Evolutionary conservation across 169 alveolate species (phyloP).

Genomic region (Plasmodium malariae): DNA sequence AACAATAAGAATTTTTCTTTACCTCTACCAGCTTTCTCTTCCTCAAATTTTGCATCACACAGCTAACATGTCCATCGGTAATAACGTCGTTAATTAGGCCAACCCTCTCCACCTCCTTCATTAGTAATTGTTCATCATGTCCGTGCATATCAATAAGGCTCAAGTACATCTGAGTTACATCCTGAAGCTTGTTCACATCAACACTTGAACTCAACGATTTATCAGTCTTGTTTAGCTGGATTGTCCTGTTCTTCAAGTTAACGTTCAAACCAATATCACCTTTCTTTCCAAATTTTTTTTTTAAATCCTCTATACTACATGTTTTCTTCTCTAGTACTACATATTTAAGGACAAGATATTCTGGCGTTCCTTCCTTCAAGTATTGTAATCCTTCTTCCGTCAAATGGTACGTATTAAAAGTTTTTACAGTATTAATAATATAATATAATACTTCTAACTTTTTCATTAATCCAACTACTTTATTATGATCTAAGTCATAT

Average conservation of each 20-base stretch:
- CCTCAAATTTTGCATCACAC: constrained; percentile 11
- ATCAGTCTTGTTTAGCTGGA: constrained; percentile 37
- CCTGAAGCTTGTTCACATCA: constrained; percentile 49
- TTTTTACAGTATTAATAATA: constrained; percentile 80
- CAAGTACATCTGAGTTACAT: constrained; percentile 43
- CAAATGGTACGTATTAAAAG: constrained; percentile 73
- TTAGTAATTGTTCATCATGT: constrained; percentile 28
- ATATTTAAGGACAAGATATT: constrained; percentile 78
- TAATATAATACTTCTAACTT: constrained; percentile 85
- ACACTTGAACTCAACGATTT: constrained; percentile 37
- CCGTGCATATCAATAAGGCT: background rate
- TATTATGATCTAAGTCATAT: constrained; percentile 82
- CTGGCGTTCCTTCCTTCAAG: constrained; percentile 86
- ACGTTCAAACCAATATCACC: constrained; percentile 60
- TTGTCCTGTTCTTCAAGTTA: constrained; percentile 13
- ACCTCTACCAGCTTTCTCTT: constrained; percentile 47
- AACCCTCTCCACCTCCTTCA: background rate
- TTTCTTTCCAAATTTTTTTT: background rate
- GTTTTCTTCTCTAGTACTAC: constrained; percentile 69
- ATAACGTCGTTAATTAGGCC: background rate
- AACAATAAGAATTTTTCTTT: constrained; percentile 30
- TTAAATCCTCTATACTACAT: constrained; percentile 22
- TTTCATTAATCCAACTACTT: constrained; percentile 84
- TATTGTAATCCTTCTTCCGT: constrained; percentile 85
- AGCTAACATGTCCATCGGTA: background rate